Percentiles rank a stretch among this genome's conserved stretches.
phyloP scores from a whole-genome alignment of 768 basidiomycete genomes.

The Auricularia sp. region DNA sequence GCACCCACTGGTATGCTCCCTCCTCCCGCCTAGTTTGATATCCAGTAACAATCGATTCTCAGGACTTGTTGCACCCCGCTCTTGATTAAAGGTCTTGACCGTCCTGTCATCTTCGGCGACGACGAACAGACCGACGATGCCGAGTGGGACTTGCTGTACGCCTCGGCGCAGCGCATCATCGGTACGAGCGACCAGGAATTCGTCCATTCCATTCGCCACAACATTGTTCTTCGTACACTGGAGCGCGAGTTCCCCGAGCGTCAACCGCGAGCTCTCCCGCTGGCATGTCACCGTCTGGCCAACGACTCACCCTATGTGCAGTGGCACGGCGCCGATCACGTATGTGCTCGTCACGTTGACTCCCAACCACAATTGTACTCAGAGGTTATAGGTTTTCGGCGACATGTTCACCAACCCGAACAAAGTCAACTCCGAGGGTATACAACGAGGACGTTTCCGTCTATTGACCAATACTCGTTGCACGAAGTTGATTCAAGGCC shows the following conservation, averaged over 20 bases:
- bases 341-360: not conserved
- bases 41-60: not conserved
- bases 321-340: conserved; percentile 14
- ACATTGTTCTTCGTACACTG: conserved; percentile 13
- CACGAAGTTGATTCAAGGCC: conserved; percentile 2
- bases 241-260: conserved; percentile 3
- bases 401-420: conserved; percentile 6
- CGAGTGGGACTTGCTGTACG: conserved; percentile 15
- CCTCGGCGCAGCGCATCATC: conserved; percentile 13
- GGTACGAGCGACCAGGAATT: conserved; percentile 12
- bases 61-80: conserved; percentile 16
- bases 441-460: conserved; percentile 7
- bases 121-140: conserved; percentile 1
- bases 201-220: conserved; percentile 17
- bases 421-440: not conserved
- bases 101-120: conserved; percentile 8
- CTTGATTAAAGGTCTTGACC: conserved; percentile 10
- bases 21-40: not conserved
- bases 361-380: not conserved
- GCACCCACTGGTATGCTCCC: conserved; percentile 12
- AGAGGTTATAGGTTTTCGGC: conserved; percentile 6
- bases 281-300: conserved; percentile 15
- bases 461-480: conserved; percentile 14
- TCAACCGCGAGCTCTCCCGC: conserved; percentile 13
- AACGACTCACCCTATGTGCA: conserved; percentile 13